Evolutionary conservation across 2,329 filamentous ascomycete species (phyloP), one percentile per base, ranked within the genome.

Genomic region (Huntiella decipiens): DNA sequence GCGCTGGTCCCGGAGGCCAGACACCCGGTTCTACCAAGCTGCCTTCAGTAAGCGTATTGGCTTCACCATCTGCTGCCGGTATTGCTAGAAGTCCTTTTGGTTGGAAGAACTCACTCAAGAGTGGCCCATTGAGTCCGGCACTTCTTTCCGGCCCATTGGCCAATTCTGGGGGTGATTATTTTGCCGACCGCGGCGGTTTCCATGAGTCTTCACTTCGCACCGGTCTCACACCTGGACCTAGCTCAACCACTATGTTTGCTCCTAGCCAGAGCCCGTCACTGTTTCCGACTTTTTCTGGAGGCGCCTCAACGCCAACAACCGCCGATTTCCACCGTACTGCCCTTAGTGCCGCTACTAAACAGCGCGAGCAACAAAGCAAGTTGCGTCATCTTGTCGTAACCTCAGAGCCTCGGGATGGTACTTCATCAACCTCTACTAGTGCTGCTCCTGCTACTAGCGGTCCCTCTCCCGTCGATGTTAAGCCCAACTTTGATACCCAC

Each of bases 321-420:
- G 66, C 93, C 43, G 91, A 98, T 56, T 98, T 98, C 56, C 88
- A 96, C 56, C 81, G 88, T 50, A 93, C 88, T 52, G 91, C 88
- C 22, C 66, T 96, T 61, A 86, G 75, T 53, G 84, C 83, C 15
- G 80, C 81, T 12, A 73, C 74, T 4, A 80, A 80, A 58, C 64
- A 66, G 19, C 67, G 73, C 40, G 48, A 51, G 40, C 55, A 68
- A 61, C 63, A 68, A 60, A 54, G 56, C 43, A 50, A 51, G 52
- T 51, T 65, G 62, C 42, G 44, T 33, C 39, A 16, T 12, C 43
- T 48, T 16, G 19, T 37, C 5, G 44, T 49, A 5, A 49, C 47
- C 3, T 49, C 47, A 35, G 47, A 49, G 35, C 47, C 44, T 15
- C 44, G 47, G 15, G 22, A 28, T 28, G 22, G 6, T 10, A 28